Evolutionary conservation across 768 basidiomycete species (phyloP).

Genomic region (Russula sp.): DNA sequence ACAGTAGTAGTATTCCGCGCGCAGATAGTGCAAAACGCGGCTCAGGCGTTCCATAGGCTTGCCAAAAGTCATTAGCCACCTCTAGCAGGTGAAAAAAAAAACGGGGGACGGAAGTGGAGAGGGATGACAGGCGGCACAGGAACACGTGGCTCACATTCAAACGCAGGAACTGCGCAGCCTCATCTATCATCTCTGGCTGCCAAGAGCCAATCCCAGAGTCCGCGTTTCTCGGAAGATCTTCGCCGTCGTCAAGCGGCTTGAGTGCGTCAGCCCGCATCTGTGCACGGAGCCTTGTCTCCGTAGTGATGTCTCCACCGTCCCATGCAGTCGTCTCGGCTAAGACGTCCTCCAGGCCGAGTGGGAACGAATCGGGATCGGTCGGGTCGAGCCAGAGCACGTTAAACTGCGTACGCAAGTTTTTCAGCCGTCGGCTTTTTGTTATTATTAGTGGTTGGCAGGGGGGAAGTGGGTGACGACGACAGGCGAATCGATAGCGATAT

Average conservation of each 20-base stretch:
- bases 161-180: slow-evolving; percentile 62
- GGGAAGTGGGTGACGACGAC: too few relatives aligned
- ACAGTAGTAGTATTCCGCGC: slow-evolving; percentile 67
- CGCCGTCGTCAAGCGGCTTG: slow-evolving; percentile 42
- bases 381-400: slow-evolving; percentile 79
- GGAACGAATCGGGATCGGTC: slow-evolving; percentile 56
- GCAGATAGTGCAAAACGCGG: slow-evolving; percentile 66
- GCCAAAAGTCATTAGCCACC: background rate
- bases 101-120: slow-evolving; percentile 28
- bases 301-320: slow-evolving; percentile 28
- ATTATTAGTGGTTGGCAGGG: background rate
- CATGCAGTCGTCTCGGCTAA: slow-evolving; percentile 37
- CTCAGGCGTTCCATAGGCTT: slow-evolving; percentile 68
- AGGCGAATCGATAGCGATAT: too few relatives aligned
- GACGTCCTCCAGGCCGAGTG: slow-evolving; percentile 55
- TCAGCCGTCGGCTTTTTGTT: background rate
- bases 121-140: background rate
- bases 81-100: background rate
- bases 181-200: slow-evolving; percentile 53
- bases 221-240: slow-evolving; percentile 29
- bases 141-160: slow-evolving; percentile 36
- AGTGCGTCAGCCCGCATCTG: slow-evolving; percentile 77
- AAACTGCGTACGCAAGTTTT: slow-evolving; percentile 44
- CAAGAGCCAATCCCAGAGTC: slow-evolving; percentile 33
- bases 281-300: slow-evolving; percentile 49